Conservation (phyloP, 208 protist species). For the Crithidia thermophila region DNA sequence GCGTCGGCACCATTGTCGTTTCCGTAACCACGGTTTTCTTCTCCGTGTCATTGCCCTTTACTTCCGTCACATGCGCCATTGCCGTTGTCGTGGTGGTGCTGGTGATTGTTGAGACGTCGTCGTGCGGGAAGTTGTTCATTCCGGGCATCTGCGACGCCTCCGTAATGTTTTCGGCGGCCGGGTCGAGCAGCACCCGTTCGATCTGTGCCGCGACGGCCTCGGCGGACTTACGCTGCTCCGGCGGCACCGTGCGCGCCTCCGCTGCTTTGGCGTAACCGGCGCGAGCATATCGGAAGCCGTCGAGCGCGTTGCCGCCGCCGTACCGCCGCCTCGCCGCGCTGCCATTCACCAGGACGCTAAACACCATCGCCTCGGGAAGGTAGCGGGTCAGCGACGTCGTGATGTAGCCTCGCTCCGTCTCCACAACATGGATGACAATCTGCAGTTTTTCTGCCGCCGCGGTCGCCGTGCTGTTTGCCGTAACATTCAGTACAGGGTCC, state of each 20-base stretch:
- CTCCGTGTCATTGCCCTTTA: background rate
- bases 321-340: background rate
- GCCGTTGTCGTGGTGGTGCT: background rate
- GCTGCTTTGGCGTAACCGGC: background rate
- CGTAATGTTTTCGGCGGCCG: conserved; percentile 1
- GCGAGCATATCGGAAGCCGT: background rate
- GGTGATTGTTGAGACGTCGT: background rate
- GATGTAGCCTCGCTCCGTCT: conserved; percentile 23
- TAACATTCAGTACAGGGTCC: background rate
- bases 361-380: conserved; percentile 9
- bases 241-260: background rate
- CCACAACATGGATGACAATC: conserved; percentile 18
- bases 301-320: background rate
- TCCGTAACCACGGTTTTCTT: background rate
- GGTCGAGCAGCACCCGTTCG: conserved; percentile 8
- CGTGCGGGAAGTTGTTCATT: background rate
- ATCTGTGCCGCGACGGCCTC: conserved; percentile 10
- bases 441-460: background rate
- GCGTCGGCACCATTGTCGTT: background rate
- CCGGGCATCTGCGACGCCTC: conserved; percentile 1
- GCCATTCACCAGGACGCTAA: conserved; percentile 22
- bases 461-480: background rate
- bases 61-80: background rate
- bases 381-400: conserved; percentile 21
- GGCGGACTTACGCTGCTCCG: background rate